phyloP scores from a whole-genome alignment of 176 grass and related monocot species.

The Aegilops bicornis region DNA sequence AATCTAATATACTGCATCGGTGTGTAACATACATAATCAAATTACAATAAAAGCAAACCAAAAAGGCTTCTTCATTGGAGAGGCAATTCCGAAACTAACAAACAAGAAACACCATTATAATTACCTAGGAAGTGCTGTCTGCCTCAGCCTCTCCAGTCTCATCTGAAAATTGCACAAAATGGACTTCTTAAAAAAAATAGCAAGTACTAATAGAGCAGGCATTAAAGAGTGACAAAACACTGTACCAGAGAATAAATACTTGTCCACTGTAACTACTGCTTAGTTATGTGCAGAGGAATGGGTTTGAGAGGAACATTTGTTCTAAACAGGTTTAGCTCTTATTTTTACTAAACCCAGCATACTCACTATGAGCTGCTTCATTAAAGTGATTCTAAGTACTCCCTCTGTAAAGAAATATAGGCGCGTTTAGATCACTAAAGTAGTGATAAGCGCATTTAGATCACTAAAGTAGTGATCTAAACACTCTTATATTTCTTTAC shows the following conservation, averaged over 20 bases:
- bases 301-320: neutral
- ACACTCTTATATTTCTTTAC: too few relatives aligned
- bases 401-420: too few relatives aligned
- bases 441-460: too few relatives aligned
- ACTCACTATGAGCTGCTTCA: neutral
- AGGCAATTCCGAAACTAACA: conserved; percentile 30
- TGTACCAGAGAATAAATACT: neutral
- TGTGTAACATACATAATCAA: conserved; percentile 11
- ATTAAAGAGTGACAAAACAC: neutral
- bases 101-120: neutral
- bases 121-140: conserved; percentile 33
- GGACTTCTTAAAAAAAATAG: conserved; percentile 2
- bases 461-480: too few relatives aligned
- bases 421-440: too few relatives aligned
- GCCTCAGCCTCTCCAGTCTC: conserved; percentile 29
- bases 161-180: conserved; percentile 45
- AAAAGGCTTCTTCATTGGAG: conserved; percentile 21
- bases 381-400: neutral
- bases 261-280: neutral
- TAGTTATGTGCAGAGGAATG: neutral
- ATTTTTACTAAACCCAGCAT: conserved; percentile 3
- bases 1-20: conserved; percentile 38
- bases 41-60: conserved; percentile 30
- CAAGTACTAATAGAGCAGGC: neutral
- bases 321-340: conserved; percentile 9